Base-by-base conservation (phyloP, 768 basidiomycete genomes). In the Lactarius indigo region DNA sequence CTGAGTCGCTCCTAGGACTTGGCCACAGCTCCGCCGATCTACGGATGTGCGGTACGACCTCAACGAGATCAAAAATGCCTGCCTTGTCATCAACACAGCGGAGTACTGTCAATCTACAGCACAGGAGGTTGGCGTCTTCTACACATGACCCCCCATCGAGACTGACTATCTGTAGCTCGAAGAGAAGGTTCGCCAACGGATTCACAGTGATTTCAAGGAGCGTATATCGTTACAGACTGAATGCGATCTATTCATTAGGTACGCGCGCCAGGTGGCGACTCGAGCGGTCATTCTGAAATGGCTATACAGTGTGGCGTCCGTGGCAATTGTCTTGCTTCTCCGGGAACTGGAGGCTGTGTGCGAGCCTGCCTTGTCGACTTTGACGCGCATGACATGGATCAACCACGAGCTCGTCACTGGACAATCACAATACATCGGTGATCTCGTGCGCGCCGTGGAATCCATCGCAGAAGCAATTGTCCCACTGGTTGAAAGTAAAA, bases 31-130 rank as follows among this genome's bases (percentile, higher is more conserved):
- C 56, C 86, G 95, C 2, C 85, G 84, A 71, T 98, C 96, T 1
- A 80, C 80, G 23, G 96, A 99, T 58, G 85, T 86, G 6, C 85
- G 90, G n/a, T 84, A 87, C 37, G 95, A 97, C 74, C 68, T 84
- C 9, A 81, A 81, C 4, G 89, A 95, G 66, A 76, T 98, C 37
- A 87, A 86, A 72, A 92, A 91, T 68, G 87, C 92, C 0, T 95
- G 93, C 74, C 79, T 94, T n/a, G 78, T 96, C 30, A 88, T 99
- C 73, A 98, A 99, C 73, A 99, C 97, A 0, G 96, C 96, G 1
- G 96, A 98, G 74, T 99, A 98, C 74, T 99, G 97, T 73, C 91
- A 95, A 69, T 87, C 85, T 1, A 99, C 96, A 2, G 92, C 96
- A 1, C 73, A 87, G 23, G 94, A 97, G 84, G 95, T 90, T 71